Conservation (phyloP, 768 basidiomycete species). For the Termitomyces sp. region DNA sequence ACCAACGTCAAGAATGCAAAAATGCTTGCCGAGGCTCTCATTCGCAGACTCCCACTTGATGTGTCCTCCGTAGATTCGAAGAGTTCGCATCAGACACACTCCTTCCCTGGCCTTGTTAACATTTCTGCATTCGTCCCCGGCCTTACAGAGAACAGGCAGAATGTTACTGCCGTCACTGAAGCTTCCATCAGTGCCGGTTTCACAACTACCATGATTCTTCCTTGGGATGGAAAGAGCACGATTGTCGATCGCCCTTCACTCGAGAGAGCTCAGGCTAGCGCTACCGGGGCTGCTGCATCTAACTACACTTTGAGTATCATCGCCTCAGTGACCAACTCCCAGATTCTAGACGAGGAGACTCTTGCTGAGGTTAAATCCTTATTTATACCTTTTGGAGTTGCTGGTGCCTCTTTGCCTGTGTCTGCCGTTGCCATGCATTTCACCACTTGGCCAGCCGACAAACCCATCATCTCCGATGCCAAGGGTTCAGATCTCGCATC, state of each 20-base stretch:
- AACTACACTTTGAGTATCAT: conserved; percentile 85
- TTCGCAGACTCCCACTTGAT: conserved; percentile 86
- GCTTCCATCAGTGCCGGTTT: conserved; percentile 90
- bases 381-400: conserved; percentile 75
- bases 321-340: conserved; percentile 67
- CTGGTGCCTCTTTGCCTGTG: conserved; percentile 49
- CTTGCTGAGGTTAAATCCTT: conserved; percentile 80
- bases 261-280: conserved; percentile 64
- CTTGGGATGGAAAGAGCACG: conserved; percentile 56
- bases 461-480: conserved; percentile 93
- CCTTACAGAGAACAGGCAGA: conserved; percentile 53
- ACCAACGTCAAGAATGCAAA: conserved; percentile 99
- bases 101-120: conserved; percentile 90
- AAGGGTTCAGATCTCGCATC: conserved; percentile 91
- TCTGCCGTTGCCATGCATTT: conserved; percentile 85
- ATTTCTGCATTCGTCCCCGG: conserved; percentile 83
- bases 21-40: conserved; percentile 88
- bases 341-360: conserved; percentile 66
- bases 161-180: conserved; percentile 66
- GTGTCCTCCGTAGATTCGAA: conserved; percentile 92
- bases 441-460: conserved; percentile 84
- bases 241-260: conserved; percentile 70
- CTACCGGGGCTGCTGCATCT: conserved; percentile 67
- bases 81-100: conserved; percentile 86
- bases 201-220: conserved; percentile 78